phyloP scores from a whole-genome alignment of 306 rosid species.

The Trifolium pratense region DNA sequence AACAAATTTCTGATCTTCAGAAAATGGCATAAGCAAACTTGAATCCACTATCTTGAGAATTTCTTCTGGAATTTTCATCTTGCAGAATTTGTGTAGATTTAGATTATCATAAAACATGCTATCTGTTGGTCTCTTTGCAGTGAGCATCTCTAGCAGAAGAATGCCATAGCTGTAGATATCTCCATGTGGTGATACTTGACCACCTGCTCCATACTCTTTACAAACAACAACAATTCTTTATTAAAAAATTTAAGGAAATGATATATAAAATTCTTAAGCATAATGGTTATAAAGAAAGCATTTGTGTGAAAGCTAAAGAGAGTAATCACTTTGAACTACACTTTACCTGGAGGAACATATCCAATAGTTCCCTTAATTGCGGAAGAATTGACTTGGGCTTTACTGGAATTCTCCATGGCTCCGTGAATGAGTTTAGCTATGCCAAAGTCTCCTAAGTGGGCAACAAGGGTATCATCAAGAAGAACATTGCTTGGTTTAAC shows the following conservation, averaged over 20 bases:
- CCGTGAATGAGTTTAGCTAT: slow-evolving; percentile 36
- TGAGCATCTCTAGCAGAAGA: slow-evolving; percentile 38
- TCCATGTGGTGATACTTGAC: slow-evolving; percentile 8
- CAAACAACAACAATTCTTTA: not conserved
- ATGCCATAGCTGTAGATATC: slow-evolving; percentile 39
- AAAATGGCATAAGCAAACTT: slow-evolving; percentile 3
- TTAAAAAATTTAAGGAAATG: not conserved
- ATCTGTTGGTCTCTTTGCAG: slow-evolving; percentile 38
- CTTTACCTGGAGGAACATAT: slow-evolving; percentile 33
- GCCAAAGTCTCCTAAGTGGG: slow-evolving; percentile 53
- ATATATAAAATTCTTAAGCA: not conserved
- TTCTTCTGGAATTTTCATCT: slow-evolving; percentile 32
- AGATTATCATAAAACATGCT: slow-evolving; percentile 28
- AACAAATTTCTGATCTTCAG: not conserved
- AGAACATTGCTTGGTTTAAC: slow-evolving; percentile 56
- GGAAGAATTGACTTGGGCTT: not conserved
- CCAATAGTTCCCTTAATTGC: not conserved
- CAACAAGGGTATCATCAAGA: slow-evolving; percentile 42
- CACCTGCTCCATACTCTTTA: slow-evolving; percentile 32
- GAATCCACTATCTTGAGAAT: slow-evolving; percentile 24
- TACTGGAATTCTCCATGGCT: not conserved
- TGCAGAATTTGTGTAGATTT: slow-evolving; percentile 33
- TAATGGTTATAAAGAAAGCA: too few relatives aligned
- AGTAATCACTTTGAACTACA: not conserved
- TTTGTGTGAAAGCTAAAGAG: too few relatives aligned